A percentile compares a stretch with the other conserved stretches of the same genome.
phyloP scores from a whole-genome alignment of 2,329 filamentous ascomycete genomes.

The Alternaria triticimaculans region DNA sequence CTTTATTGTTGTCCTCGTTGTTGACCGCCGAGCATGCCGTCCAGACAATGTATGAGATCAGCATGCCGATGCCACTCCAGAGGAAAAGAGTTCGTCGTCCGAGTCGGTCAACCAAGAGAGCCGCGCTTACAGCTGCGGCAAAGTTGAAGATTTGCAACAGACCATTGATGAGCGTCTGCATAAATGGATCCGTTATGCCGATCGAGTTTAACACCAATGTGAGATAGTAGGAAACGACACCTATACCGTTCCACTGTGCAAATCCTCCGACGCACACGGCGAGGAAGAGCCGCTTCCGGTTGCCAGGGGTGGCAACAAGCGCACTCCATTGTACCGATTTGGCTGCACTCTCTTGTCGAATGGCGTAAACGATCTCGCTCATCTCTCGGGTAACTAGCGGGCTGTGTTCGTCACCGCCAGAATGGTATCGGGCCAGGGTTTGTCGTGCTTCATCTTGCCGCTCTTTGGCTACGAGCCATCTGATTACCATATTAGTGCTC shows the following conservation, averaged over 20 bases:
- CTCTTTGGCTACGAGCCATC: slow-evolving; percentile 36
- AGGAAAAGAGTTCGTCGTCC: slow-evolving; percentile 34
- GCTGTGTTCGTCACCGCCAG: slow-evolving; percentile 47
- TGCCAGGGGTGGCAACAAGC: slow-evolving; percentile 4
- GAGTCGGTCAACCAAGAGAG: neutral
- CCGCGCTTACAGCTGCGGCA: neutral
- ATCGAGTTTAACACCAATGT: neutral
- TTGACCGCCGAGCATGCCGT: slow-evolving; percentile 28
- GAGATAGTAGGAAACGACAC: neutral
- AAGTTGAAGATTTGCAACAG: neutral
- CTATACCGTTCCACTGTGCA: neutral
- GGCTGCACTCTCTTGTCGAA: slow-evolving; percentile 1
- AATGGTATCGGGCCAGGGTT: slow-evolving; percentile 62
- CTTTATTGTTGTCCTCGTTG: neutral
- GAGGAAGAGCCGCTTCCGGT: neutral
- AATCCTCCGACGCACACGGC: neutral
- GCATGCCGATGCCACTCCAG: slow-evolving; percentile 39
- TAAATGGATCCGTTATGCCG: neutral
- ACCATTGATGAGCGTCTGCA: neutral
- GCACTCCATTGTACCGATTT: slow-evolving; percentile 4
- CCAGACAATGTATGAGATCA: slow-evolving; percentile 42
- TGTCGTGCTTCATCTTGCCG: slow-evolving; percentile 59
- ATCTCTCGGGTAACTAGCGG: slow-evolving; percentile 5
- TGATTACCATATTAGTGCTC: neutral
- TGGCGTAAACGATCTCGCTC: slow-evolving; percentile 5